Percentiles rank a stretch among this genome's conserved stretches.
phyloP scores from a whole-genome alignment of 257 asterid species.

The Cynanchum wilfordii region DNA sequence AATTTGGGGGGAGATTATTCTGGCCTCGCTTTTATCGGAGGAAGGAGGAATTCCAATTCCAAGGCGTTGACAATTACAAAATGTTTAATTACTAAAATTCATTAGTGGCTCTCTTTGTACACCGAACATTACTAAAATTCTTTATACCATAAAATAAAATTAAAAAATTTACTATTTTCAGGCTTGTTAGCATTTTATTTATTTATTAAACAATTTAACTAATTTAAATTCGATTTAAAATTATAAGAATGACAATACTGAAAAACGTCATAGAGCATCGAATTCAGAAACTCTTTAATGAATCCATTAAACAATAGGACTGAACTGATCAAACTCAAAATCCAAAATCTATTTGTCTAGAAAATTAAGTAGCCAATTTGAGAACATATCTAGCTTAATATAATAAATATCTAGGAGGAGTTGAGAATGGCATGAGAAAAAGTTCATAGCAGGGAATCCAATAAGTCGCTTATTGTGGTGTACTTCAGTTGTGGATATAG shows the following conservation, averaged over 20 bases:
- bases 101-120: neutral
- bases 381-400: neutral
- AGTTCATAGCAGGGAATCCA: constrained; percentile 48
- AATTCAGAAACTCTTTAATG: neutral
- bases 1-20: neutral
- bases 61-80: neutral
- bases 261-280: no score
- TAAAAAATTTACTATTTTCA: no score
- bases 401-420: neutral
- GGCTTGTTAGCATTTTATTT: no score
- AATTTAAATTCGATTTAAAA: no score
- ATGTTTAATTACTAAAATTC: no score
- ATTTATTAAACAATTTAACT: no score
- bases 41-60: neutral
- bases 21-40: no score
- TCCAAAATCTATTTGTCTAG: neutral
- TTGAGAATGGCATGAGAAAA: neutral
- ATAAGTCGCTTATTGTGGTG: constrained; percentile 59
- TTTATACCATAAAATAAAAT: no score
- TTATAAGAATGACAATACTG: no score
- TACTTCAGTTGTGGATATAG: constrained; percentile 64
- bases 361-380: neutral
- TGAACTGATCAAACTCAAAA: no score
- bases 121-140: no score
- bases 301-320: neutral